Evolutionary conservation across 257 asterid genomes (phyloP).

Genomic region (Solanum paucissectum): DNA sequence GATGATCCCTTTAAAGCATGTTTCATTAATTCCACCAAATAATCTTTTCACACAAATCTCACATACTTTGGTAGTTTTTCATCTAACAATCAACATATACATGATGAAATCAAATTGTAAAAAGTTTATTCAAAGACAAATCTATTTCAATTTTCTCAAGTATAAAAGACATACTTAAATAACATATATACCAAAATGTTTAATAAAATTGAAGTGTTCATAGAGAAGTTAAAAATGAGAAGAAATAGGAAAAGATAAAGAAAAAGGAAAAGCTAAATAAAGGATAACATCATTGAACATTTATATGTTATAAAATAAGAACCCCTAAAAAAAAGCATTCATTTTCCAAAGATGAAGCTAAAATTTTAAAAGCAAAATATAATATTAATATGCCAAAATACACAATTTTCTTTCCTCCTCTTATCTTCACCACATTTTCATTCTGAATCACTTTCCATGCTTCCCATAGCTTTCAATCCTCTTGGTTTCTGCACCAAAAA

Average conservation of each 20-base stretch:
- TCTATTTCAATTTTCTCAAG: not conserved
- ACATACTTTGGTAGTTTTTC: not conserved
- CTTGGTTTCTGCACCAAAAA: constrained; percentile 24
- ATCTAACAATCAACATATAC: not conserved
- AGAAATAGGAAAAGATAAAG: not conserved
- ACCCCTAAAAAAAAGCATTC: not conserved
- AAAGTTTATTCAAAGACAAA: too few relatives aligned
- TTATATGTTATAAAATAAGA: not conserved
- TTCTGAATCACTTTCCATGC: constrained; percentile 29
- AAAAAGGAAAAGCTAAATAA: not conserved
- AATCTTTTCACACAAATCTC: not conserved
- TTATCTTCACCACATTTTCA: not conserved
- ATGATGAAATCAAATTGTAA: not conserved
- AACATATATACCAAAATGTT: not conserved
- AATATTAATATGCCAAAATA: not conserved
- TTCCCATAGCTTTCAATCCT: constrained; percentile 35
- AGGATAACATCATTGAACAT: not conserved
- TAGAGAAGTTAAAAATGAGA: not conserved
- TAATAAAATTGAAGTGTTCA: not conserved
- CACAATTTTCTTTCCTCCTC: not conserved
- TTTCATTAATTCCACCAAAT: not conserved
- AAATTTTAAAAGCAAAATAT: not conserved
- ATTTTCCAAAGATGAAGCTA: not conserved
- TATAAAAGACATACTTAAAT: not conserved
- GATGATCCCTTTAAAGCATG: not conserved